phyloP scores from a whole-genome alignment of 208 protist species.

The Angomonas ambiguus region DNA sequence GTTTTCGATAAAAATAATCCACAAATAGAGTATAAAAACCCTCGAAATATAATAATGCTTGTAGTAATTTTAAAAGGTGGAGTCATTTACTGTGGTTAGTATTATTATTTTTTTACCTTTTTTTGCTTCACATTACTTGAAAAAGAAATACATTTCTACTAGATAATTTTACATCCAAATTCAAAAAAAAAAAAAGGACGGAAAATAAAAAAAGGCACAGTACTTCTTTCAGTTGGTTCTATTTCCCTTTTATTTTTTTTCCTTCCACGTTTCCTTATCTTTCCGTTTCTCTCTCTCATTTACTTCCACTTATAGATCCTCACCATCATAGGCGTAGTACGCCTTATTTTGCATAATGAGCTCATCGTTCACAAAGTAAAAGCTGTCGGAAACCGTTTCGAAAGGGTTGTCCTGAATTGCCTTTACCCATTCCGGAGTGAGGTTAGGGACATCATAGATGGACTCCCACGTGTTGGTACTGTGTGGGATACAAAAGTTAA shows the following conservation, averaged over 20 bases:
- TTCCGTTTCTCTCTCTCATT: constrained; percentile 9
- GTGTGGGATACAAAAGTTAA: constrained; percentile 96
- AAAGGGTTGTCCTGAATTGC: constrained; percentile 87
- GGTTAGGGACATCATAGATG: constrained; percentile 92
- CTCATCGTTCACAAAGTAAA: constrained; percentile 93
- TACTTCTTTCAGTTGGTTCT: neutral
- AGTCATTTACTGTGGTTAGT: too few relatives aligned
- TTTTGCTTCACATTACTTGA: constrained; percentile 13
- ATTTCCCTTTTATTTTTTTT: constrained; percentile 12
- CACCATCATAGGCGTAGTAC: constrained; percentile 71
- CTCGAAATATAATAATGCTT: too few relatives aligned
- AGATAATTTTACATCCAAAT: neutral
- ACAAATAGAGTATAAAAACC: too few relatives aligned
- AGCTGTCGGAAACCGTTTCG: constrained; percentile 92
- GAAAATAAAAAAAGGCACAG: too few relatives aligned
- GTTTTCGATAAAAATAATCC: too few relatives aligned
- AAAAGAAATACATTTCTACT: constrained; percentile 15
- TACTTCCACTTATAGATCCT: constrained; percentile 16
- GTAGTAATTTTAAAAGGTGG: too few relatives aligned
- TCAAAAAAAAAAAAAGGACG: too few relatives aligned
- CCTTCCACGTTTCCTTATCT: constrained; percentile 18
- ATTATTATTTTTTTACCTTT: neutral
- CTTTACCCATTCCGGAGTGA: constrained; percentile 78
- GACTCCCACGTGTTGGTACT: constrained; percentile 94
- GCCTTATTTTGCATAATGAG: constrained; percentile 97